A percentile compares a stretch with the other conserved stretches of the same genome.
Conservation (phyloP, 176 grass and related monocot species). For the Hordeum vulgare region MorexV3_pseudomolecules_assembly NC_058520.1:281773710-281774209, state of each 20-base stretch:
- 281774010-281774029: too few relatives aligned
- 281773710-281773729: background rate
- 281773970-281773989: too few relatives aligned
- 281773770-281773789: background rate
- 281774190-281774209: background rate
- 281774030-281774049: too few relatives aligned
- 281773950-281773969: too few relatives aligned
- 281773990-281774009: too few relatives aligned
- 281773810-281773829: constrained; percentile 3
- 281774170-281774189: background rate
- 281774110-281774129: background rate
- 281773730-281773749: constrained; percentile 8
- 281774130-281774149: background rate
- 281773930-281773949: too few relatives aligned
- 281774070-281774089: background rate
- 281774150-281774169: background rate
- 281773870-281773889: background rate
- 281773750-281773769: background rate
- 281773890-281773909: too few relatives aligned
- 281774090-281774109: background rate
- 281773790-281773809: background rate
- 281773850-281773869: background rate
- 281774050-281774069: background rate
- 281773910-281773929: too few relatives aligned
- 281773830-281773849: background rate